These are phyloP conservation scores for Paecilomyces sp. DNA, from an alignment of 2,329 filamentous ascomycete species.

Conservation along the genomic window DNA sequence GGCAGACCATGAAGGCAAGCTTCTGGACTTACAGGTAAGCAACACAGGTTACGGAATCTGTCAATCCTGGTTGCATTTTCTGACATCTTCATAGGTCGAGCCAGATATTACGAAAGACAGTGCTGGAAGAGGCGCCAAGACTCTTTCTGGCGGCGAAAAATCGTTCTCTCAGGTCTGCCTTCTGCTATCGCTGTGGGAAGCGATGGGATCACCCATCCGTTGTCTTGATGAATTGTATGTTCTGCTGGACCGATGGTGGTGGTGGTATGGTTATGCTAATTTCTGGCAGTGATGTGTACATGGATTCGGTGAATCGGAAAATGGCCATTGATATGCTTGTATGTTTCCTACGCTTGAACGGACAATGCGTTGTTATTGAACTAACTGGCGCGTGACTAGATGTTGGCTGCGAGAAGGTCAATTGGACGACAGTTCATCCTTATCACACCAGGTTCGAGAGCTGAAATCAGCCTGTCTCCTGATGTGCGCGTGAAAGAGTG, in stretches of 20 bases:
- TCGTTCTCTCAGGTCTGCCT: constrained; percentile 96
- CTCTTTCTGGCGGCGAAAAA: constrained; percentile 91
- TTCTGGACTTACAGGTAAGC: constrained; percentile 65
- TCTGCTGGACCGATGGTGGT: neutral
- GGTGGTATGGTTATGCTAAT: constrained; percentile 10
- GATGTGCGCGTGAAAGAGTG: constrained; percentile 41
- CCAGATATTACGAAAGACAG: constrained; percentile 63
- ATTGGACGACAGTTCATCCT: constrained; percentile 93
- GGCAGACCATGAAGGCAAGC: constrained; percentile 67
- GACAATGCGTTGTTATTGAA: constrained; percentile 1
- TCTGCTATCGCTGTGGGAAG: constrained; percentile 89
- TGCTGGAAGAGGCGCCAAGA: constrained; percentile 77
- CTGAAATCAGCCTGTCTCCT: constrained; percentile 37
- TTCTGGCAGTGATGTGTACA: constrained; percentile 71
- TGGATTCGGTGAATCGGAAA: constrained; percentile 93
- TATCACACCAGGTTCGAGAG: constrained; percentile 86
- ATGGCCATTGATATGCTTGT: constrained; percentile 92
- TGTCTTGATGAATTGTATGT: constrained; percentile 86
- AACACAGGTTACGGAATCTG: neutral
- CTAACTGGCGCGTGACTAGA: constrained; percentile 41
- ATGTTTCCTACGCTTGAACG: constrained; percentile 29
- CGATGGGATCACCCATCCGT: constrained; percentile 90
- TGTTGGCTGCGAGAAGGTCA: constrained; percentile 73
- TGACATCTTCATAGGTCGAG: constrained; percentile 43
- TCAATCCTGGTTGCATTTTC: neutral